These are phyloP conservation scores for Zasmidium citrigriseum DNA, from an alignment of 2,329 filamentous ascomycete genomes.

Conservation along the genomic window DNA sequence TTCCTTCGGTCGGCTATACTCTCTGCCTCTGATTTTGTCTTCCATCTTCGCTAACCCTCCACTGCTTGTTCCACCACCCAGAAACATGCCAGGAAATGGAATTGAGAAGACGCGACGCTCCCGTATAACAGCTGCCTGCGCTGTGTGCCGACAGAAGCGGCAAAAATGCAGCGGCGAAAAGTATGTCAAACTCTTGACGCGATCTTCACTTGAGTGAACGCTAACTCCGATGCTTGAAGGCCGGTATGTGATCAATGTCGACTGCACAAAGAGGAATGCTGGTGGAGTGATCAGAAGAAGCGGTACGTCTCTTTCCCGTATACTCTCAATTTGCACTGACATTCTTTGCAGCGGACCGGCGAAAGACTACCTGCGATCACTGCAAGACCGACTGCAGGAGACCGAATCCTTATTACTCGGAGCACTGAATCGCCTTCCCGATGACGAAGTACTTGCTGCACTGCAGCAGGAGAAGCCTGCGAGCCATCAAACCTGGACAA, in stretches of 20 bases:
- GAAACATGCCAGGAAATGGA: conserved; percentile 17
- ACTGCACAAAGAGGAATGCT: conserved; percentile 26
- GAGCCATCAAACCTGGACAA: conserved; percentile 25
- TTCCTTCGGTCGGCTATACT: neutral
- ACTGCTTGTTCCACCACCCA: neutral
- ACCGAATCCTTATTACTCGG: conserved; percentile 21
- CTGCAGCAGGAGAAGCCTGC: conserved; percentile 13
- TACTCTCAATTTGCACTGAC: conserved; percentile 4
- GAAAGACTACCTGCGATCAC: conserved; percentile 25
- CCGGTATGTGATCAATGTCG: conserved; percentile 24
- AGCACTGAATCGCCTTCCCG: conserved; percentile 13
- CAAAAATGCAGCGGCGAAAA: conserved; percentile 26
- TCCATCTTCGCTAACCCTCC: neutral
- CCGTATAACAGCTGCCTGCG: conserved; percentile 26
- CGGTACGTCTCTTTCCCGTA: neutral
- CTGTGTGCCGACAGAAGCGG: conserved; percentile 24
- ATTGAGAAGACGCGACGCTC: conserved; percentile 21
- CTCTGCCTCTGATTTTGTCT: neutral
- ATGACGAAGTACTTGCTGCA: conserved; percentile 12
- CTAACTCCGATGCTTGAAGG: conserved; percentile 5
- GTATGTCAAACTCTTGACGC: conserved; percentile 3
- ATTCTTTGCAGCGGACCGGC: conserved; percentile 17
- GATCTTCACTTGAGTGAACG: neutral
- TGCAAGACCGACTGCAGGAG: conserved; percentile 26
- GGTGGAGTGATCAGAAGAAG: conserved; percentile 29